Conservation (phyloP, 2,329 filamentous ascomycete species). For the Cryphonectria japonica region DNA sequence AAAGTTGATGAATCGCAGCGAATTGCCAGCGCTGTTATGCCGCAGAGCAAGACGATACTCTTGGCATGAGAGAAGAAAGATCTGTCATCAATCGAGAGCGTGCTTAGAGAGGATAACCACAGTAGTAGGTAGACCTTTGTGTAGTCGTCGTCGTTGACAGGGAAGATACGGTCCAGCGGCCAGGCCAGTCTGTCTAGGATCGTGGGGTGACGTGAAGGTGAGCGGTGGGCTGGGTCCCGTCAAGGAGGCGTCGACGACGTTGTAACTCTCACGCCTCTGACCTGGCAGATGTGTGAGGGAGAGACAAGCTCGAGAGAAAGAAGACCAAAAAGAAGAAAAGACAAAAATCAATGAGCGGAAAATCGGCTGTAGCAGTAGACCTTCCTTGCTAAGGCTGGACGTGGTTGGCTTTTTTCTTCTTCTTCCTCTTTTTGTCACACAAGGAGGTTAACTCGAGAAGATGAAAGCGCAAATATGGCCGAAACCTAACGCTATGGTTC, state of each 20-base stretch:
- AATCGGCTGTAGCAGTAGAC: background rate
- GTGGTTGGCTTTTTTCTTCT: background rate
- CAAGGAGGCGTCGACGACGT: background rate
- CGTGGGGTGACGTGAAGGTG: background rate
- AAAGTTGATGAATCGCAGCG: background rate
- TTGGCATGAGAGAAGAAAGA: background rate
- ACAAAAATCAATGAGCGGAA: background rate
- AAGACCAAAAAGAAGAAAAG: background rate
- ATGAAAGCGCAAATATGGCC: background rate
- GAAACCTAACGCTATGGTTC: background rate
- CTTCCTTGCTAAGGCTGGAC: background rate
- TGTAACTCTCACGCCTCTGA: background rate
- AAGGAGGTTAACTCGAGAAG: background rate
- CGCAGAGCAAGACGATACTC: background rate
- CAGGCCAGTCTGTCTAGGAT: background rate
- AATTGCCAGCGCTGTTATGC: slow-evolving; percentile 1
- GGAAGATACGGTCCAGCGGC: background rate
- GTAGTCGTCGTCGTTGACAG: background rate
- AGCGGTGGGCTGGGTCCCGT: background rate
- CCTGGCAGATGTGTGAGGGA: background rate
- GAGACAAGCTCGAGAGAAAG: too few species aligned
- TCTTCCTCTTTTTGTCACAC: background rate
- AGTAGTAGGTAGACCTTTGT: background rate
- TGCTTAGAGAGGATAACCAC: background rate
- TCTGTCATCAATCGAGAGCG: background rate